phyloP scores from a whole-genome alignment of 495 filamentous ascomycete species.

The Cairneyella variabilis region DNA sequence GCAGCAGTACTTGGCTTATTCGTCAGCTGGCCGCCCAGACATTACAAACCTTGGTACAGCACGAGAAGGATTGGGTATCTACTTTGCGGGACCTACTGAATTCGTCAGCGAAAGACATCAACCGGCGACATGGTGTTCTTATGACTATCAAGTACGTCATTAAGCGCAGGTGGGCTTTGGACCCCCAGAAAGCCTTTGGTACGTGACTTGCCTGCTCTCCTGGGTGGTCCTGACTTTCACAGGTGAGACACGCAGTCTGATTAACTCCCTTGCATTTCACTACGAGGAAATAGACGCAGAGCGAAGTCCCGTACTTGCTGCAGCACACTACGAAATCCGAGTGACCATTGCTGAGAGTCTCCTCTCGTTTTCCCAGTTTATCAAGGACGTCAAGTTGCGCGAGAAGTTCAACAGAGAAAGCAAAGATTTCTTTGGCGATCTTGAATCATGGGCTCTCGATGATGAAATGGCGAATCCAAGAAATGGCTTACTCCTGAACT shows the following conservation, averaged over 20 bases:
- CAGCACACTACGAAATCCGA: too few species aligned
- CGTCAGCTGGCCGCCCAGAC: slow-evolving; percentile 86
- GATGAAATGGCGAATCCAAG: too few species aligned
- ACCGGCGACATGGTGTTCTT: slow-evolving; percentile 67
- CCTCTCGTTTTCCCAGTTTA: too few species aligned
- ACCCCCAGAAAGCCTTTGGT: neutral
- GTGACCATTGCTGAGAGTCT: too few species aligned
- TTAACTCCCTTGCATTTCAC: too few species aligned
- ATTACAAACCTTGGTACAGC: slow-evolving; percentile 62
- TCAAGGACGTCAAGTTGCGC: too few species aligned
- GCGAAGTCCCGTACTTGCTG: neutral
- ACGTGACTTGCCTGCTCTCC: neutral
- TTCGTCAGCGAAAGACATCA: slow-evolving; percentile 27
- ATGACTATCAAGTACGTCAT: slow-evolving; percentile 50
- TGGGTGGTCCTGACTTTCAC: neutral
- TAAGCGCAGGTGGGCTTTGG: slow-evolving; percentile 38
- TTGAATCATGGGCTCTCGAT: too few species aligned
- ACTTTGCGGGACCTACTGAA: slow-evolving; percentile 47
- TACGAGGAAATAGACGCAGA: neutral
- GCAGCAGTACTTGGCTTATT: slow-evolving; percentile 81
- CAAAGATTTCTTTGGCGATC: too few species aligned
- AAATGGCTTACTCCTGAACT: too few species aligned
- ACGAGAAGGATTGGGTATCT: slow-evolving; percentile 46
- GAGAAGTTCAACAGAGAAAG: too few species aligned
- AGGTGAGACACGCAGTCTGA: neutral